phyloP scores from a whole-genome alignment of 139 green algal species.

The Chlorella sp. region DNA sequence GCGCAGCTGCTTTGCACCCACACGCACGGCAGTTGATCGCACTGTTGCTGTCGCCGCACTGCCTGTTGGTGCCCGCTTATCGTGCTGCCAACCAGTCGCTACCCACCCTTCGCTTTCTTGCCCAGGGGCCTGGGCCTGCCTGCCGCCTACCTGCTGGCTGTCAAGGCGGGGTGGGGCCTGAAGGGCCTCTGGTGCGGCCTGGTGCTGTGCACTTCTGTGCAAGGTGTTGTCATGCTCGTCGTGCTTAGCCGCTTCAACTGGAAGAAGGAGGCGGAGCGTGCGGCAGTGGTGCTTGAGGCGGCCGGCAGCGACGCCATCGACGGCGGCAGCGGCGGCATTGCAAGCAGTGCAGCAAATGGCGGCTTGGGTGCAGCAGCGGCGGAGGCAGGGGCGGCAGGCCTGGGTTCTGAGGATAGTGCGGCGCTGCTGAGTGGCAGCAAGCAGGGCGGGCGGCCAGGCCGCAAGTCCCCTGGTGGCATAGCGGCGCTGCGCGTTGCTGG shows the following conservation, averaged over 20 bases:
- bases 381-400: too few relatives aligned
- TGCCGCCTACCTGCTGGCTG: conserved; percentile 58
- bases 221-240: background rate
- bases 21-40: too few relatives aligned
- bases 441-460: too few relatives aligned
- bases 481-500: too few relatives aligned
- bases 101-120: too few relatives aligned
- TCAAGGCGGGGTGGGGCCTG: conserved; percentile 48
- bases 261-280: background rate
- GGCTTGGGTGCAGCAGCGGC: too few relatives aligned
- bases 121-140: conserved; percentile 66
- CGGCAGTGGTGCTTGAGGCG: background rate
- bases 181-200: conserved; percentile 72
- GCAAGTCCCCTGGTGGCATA: background rate
- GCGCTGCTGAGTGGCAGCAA: background rate
- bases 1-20: too few relatives aligned
- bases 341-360: background rate
- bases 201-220: conserved; percentile 2
- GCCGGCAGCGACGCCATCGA: background rate
- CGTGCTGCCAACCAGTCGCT: background rate
- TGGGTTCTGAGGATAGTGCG: background rate
- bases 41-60: too few relatives aligned
- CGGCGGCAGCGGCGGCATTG: too few relatives aligned
- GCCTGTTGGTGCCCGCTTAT: too few relatives aligned
- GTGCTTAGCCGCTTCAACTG: conserved; percentile 26